These are phyloP conservation scores for Trypanosoma brucei DNA, from an alignment of 208 protist species.

Conservation along the genomic window DNA sequence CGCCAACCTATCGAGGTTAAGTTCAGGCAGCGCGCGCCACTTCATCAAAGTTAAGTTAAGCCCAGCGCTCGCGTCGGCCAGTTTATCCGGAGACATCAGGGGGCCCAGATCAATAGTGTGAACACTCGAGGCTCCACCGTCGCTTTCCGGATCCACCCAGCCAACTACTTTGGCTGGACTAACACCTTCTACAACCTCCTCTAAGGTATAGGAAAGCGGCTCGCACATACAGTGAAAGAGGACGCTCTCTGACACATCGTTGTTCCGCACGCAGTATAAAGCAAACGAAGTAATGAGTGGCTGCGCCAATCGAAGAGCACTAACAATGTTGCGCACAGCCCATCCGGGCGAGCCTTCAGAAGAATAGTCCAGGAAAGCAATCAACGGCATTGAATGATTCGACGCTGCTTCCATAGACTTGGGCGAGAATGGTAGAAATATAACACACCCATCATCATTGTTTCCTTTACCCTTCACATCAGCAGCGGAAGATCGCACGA, in stretches of 20 bases:
- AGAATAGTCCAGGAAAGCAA: conserved; percentile 46
- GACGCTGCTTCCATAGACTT: not conserved
- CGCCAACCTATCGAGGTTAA: conserved; percentile 88
- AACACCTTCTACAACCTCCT: not conserved
- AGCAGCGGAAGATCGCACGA: not conserved
- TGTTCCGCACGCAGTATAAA: conserved; percentile 46
- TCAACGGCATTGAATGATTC: conserved; percentile 5
- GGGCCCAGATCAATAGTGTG: conserved; percentile 52
- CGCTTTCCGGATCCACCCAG: conserved; percentile 40
- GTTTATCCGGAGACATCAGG: conserved; percentile 84
- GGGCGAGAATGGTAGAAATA: conserved; percentile 27
- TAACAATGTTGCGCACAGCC: conserved; percentile 53
- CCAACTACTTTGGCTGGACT: conserved; percentile 16
- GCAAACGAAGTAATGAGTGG: conserved; percentile 30
- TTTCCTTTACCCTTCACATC: not conserved
- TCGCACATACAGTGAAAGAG: conserved; percentile 38
- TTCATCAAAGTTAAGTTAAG: conserved; percentile 97
- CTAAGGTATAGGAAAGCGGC: conserved; percentile 17
- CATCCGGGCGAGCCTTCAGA: conserved; percentile 30
- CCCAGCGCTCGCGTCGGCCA: conserved; percentile 59
- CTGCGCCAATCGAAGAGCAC: conserved; percentile 39
- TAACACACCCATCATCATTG: conserved; percentile 7
- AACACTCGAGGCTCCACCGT: conserved; percentile 8
- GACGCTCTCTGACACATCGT: conserved; percentile 27
- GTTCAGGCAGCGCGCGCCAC: conserved; percentile 94